Base-by-base conservation (phyloP, 345 rosid species). In the Brassica incana region DNA sequence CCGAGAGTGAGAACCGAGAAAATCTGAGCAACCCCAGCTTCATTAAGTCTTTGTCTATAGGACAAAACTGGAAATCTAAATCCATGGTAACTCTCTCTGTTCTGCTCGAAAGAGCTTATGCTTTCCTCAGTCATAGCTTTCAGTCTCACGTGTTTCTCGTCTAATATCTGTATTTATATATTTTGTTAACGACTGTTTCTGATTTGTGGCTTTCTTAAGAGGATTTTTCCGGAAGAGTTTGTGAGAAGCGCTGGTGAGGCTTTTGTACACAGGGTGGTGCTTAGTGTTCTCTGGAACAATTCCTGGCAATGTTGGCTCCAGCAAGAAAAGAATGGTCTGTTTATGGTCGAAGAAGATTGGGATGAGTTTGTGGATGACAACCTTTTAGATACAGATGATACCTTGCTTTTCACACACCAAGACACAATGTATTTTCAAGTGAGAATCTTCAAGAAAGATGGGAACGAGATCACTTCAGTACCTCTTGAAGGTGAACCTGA, bases 361-460 rank as follows among this genome's bases (percentile, higher is more conserved):
- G 25, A 80, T 62, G 79, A 63, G 50, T 80, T 80, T 80, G 79
- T 80, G 2, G 67, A 80, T 63, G 71, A 69, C 38, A 80, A 80
- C 20, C n/a, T 4, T 8, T 52, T 80, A 74, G 50, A 35, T 18
- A 45, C 71, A 8, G 33, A 29, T 18, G 50, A 74, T 29, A 54
- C 2, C 0, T 12, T 80, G 71, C 3, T 75, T 30, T 69, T 80
- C 62, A 54, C 38, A 62, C 75, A 80, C 62, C 27, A 80, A 12
- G n/a, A 80, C 4, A 12, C 71, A 0, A 62, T 69, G 72, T 18
- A 12, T 69, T n/a, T 80, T 63, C 3, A 64, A 35, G 72, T 69
- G 6, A 12, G 6, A 1, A 69, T 80, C 61, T 63, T 52, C 45
- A 50, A 74, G 60, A 63, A 14, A n/a, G 16, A 48, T 69, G 79